Evolutionary conservation across 2,329 filamentous ascomycete genomes (phyloP).

Genomic region (Tolypocladium amazonense): DNA sequence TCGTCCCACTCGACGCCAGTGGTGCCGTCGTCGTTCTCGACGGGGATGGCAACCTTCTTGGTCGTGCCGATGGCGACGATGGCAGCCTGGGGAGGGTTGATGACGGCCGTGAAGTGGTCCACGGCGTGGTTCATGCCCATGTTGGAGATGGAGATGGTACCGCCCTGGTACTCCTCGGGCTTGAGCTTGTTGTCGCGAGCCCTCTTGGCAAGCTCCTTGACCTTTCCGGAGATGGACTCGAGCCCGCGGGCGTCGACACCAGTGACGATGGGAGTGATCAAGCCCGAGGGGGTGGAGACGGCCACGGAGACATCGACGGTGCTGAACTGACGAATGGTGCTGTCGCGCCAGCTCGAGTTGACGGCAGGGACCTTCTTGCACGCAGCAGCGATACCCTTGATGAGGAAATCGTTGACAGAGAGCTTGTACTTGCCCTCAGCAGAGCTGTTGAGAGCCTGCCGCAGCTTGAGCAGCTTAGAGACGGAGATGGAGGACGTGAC

Average conservation of each 20-base stretch:
- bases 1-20: constrained; percentile 80
- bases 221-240: constrained; percentile 72
- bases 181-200: constrained; percentile 96
- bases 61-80: constrained; percentile 93
- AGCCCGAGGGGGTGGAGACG: constrained; percentile 81
- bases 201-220: constrained; percentile 96
- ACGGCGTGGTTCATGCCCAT: constrained; percentile 99
- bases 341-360: constrained; percentile 91
- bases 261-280: constrained; percentile 96
- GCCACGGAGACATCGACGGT: constrained; percentile 92
- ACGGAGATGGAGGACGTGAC: constrained; percentile 88
- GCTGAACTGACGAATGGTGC: constrained; percentile 86
- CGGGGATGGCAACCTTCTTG: constrained; percentile 86
- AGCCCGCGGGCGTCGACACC: constrained; percentile 80
- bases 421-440: constrained; percentile 95
- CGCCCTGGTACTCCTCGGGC: constrained; percentile 98
- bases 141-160: constrained; percentile 98
- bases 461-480: constrained; percentile 90
- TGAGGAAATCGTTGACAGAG: constrained; percentile 98
- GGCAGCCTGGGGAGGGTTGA: constrained; percentile 95
- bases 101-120: constrained; percentile 94
- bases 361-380: constrained; percentile 89
- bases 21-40: constrained; percentile 73
- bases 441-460: constrained; percentile 80
- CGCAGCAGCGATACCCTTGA: constrained; percentile 87